These are phyloP conservation scores for Anthracocystis walkeri DNA, from an alignment of 1,284 basidiomycete species.

Conservation along the genomic window DNA sequence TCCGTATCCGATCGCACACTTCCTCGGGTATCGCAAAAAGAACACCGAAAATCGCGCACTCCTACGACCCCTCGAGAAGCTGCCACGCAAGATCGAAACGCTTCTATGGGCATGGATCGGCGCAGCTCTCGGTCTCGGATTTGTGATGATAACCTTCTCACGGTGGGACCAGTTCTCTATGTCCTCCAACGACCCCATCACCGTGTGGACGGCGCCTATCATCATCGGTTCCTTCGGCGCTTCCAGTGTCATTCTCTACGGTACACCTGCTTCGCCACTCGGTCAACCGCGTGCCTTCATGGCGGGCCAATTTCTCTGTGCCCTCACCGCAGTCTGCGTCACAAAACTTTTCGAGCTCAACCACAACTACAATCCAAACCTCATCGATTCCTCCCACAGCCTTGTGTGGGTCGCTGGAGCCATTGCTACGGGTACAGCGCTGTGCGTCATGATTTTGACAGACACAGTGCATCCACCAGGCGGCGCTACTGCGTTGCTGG, in stretches of 20 bases:
- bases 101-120: conserved; percentile 56
- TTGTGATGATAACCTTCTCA: conserved; percentile 53
- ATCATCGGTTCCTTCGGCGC: conserved; percentile 59
- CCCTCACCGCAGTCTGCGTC: conserved; percentile 44
- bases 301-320: conserved; percentile 50
- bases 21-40: conserved; percentile 44
- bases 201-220: conserved; percentile 49
- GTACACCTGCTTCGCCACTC: conserved; percentile 48
- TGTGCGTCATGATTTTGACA: conserved; percentile 50
- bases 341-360: conserved; percentile 56
- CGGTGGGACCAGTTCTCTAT: conserved; percentile 44
- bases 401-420: conserved; percentile 56
- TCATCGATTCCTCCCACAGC: conserved; percentile 39
- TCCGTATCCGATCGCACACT: conserved; percentile 48
- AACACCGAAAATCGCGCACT: conserved; percentile 30
- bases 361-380: conserved; percentile 40
- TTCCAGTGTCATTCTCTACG: conserved; percentile 55
- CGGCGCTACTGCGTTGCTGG: conserved; percentile 51
- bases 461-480: conserved; percentile 57
- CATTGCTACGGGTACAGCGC: conserved; percentile 37
- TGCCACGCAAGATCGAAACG: conserved; percentile 50
- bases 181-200: conserved; percentile 42
- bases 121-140: conserved; percentile 44
- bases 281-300: conserved; percentile 52
- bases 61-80: conserved; percentile 33